A percentile compares a stretch with the other conserved stretches of the same genome.
These are phyloP conservation scores for Penicillium sp. DNA, from an alignment of 2,329 filamentous ascomycete species.

Conservation along the genomic window DNA sequence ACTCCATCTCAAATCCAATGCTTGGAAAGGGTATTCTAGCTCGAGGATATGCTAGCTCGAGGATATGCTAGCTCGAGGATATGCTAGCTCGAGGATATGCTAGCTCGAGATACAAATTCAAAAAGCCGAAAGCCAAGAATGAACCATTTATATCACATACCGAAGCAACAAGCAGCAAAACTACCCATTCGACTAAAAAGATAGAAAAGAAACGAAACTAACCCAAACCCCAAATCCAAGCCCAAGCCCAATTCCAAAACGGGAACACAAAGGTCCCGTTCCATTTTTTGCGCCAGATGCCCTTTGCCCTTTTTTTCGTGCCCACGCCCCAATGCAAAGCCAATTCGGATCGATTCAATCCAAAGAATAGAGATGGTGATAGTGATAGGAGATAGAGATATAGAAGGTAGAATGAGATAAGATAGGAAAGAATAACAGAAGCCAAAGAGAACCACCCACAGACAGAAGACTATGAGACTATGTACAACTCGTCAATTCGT, in stretches of 20 bases:
- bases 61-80: background rate
- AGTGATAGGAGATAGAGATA: background rate
- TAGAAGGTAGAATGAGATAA: background rate
- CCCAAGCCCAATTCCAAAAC: background rate
- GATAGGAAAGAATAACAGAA: background rate
- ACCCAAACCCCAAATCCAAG: background rate
- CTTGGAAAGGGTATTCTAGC: background rate
- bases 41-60: background rate
- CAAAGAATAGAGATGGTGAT: background rate
- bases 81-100: background rate
- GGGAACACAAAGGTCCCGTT: background rate
- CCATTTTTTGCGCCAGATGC: conserved; percentile 4
- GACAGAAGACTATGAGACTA: background rate
- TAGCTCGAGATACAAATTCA: background rate
- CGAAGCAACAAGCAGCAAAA: background rate
- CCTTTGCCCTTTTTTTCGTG: background rate
- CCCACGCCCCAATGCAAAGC: conserved; percentile 5
- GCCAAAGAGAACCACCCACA: background rate
- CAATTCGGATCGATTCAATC: background rate
- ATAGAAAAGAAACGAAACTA: background rate
- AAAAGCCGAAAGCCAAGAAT: background rate
- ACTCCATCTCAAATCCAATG: background rate
- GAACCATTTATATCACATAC: background rate
- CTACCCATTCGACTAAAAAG: background rate
- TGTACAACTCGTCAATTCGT: conserved; percentile 7